Evolutionary conservation across 148 eudicot species (phyloP), one percentile per base, ranked within the genome.

Genomic region (Chenopodium berlandieri): DNA sequence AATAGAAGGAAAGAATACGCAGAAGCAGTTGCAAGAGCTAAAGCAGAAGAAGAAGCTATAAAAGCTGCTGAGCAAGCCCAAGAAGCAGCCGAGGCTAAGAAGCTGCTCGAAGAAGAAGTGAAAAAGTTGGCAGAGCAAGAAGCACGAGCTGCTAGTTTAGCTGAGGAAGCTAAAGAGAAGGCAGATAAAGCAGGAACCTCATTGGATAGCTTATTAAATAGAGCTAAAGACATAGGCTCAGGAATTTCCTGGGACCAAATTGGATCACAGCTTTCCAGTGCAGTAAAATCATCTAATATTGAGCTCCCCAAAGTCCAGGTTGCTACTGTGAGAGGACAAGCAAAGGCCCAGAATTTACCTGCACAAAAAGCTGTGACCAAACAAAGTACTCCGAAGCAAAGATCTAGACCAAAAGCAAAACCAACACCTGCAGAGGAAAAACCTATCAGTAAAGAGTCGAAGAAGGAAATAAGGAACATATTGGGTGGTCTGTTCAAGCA

Each of bases 401-500:
- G 74, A 40, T 48, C 37, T 12, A 25, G 63, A 74, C 72, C 84
- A 22, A 84, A 81, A 56, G 16, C 81, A 2, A 64, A 77, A 66
- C 76, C 86, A 8, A 60, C 71, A 50, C 71, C 86, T 71, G 84
- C n/a, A n/a, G 90, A 80, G 74, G 78, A 84, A 66, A 88, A 80
- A 68, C 73, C 86, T n/a, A 83, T 85, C 71, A 87, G n/a, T 62
- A 54, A 83, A 54, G 91, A 92, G 79, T 70, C 80, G 7, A 87
- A 86, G 79, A 78, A 74, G 30, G 92, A 92, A 79, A 86, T 82
- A 75, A 92, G 91, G 86, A 97, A 91, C 81, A 75, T 94, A 63
- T 91, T 97, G 50, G 99, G 99, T 37, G 99, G 99, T 32, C 74
- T 97, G 79, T 97, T 97, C 87, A 85, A 92, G 91, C 99, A 97